Conservation (phyloP, 2,329 filamentous ascomycete species). For the Zasmidium citrigriseum region DNA sequence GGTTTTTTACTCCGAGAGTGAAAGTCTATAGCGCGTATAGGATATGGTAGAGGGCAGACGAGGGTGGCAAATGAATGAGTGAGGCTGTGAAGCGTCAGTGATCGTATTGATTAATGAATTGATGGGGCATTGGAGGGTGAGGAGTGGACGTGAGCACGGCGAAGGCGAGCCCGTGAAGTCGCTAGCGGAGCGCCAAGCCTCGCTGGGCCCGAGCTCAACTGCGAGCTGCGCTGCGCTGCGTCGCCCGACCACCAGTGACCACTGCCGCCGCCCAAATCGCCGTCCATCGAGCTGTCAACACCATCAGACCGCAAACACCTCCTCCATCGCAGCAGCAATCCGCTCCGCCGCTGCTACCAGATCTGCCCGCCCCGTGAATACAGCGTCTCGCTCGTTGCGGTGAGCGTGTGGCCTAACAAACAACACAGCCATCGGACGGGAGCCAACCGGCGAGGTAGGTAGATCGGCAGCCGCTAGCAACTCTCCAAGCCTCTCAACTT, state of each 20-base stretch:
- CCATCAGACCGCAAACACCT: not conserved
- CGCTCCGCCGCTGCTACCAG: too few species aligned
- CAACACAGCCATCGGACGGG: constrained; percentile 8
- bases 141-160: not conserved
- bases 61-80: not conserved
- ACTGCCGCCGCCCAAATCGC: not conserved
- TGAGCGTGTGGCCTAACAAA: not conserved
- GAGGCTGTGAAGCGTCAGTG: not conserved
- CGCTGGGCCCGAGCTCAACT: not conserved
- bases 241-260: not conserved
- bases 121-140: not conserved
- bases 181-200: not conserved
- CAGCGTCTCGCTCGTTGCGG: not conserved
- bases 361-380: not conserved
- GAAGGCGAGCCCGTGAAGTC: not conserved
- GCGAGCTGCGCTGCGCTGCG: not conserved
- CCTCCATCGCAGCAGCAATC: not conserved
- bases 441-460: not conserved
- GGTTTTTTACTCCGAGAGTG: not conserved
- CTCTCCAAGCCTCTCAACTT: not conserved
- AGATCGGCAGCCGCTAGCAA: not conserved
- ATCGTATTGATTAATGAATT: not conserved
- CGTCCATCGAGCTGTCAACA: not conserved
- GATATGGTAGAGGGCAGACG: not conserved
- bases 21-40: not conserved